Evolutionary conservation across 176 grass and related monocot species (phyloP), one percentile per base, ranked within the genome.

Genomic region (Luzula sylvatica): DNA sequence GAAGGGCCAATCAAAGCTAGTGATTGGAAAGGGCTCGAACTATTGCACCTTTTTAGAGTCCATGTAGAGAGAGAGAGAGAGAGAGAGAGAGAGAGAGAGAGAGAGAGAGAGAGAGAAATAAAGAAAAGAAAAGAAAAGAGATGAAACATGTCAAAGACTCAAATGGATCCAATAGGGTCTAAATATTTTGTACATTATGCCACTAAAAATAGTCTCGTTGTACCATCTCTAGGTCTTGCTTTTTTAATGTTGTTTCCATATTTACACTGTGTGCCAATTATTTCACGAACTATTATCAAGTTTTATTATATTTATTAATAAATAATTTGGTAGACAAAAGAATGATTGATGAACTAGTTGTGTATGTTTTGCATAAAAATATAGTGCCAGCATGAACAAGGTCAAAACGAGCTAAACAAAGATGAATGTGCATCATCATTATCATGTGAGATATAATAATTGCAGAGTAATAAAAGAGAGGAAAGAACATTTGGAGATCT

Each of bases 1-100:
- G 58, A 71, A 51, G 74, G 61, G 23, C 65, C 50, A 68, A 68
- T 68, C 38, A 56, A 14, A 55, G n/a, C 42, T 56, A 32, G 17
- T 55, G 65, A 56, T 55, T 20, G 3, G 11, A 55, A 68, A 68
- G 40, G n/a, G 50, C 64, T 43, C 13, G 27, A 68, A 64, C 9
- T 12, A 64, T 28, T 63, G 42, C 42, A 48, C 24, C 58, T 32
- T 55, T 56, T 39, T 52, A 39, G 47, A 67, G 28, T 15, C 50
- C 20, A 41, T 42, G 46, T 50, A 67, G 29, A 26, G n/a, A 65
- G 1, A 39, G 21, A 38, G 7, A 29, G 1, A 51, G 3, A 53
- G 5, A 26, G 9, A 35, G 30, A 35, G 30, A 35, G 30, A 9
- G 9, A 35, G 9, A 7, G 9, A 35, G 5, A 7, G 9, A 35